Evolutionary conservation across 345 rosid genomes (phyloP).

Genomic region (Camelina laxa): DNA sequence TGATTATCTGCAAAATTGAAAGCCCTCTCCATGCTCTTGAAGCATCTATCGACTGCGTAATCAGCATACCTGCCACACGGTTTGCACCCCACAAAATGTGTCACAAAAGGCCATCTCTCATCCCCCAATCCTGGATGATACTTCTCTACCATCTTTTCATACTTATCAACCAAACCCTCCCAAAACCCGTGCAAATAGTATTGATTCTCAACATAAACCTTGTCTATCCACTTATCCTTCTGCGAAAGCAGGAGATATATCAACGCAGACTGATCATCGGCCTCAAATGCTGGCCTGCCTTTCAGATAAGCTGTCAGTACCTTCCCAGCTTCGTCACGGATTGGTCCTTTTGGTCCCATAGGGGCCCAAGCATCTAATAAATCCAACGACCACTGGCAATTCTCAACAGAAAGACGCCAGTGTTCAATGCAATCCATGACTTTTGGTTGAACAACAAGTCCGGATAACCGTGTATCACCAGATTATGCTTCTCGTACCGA

Average conservation of each 20-base stretch:
- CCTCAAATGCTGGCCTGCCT: slow-evolving; percentile 90
- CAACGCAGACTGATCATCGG: slow-evolving; percentile 91
- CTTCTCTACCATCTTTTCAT: slow-evolving; percentile 94
- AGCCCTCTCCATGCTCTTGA: slow-evolving; percentile 94
- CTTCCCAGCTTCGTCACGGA: slow-evolving; percentile 88
- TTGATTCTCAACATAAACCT: slow-evolving; percentile 84
- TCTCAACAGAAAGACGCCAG: slow-evolving; percentile 82
- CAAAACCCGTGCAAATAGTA: slow-evolving; percentile 92
- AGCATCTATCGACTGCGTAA: slow-evolving; percentile 86
- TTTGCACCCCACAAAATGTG: slow-evolving; percentile 95
- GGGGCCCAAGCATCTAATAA: slow-evolving; percentile 96
- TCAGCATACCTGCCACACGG: slow-evolving; percentile 95
- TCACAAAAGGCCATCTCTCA: slow-evolving; percentile 98
- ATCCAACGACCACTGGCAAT: slow-evolving; percentile 95
- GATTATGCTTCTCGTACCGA: slow-evolving; percentile 64
- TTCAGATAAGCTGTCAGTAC: slow-evolving; percentile 82
- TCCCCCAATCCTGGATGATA: slow-evolving; percentile 94
- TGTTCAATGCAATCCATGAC: slow-evolving; percentile 95
- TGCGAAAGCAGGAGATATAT: slow-evolving; percentile 81
- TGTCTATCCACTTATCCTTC: slow-evolving; percentile 85
- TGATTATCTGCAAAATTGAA: slow-evolving; percentile 95
- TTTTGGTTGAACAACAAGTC: slow-evolving; percentile 82
- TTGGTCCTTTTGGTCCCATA: slow-evolving; percentile 84
- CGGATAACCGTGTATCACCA: slow-evolving; percentile 93
- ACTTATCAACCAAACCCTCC: slow-evolving; percentile 87